These are phyloP conservation scores for Aspergillus coremiiformis DNA, from an alignment of 495 filamentous ascomycete species.

Conservation along the genomic window DNA sequence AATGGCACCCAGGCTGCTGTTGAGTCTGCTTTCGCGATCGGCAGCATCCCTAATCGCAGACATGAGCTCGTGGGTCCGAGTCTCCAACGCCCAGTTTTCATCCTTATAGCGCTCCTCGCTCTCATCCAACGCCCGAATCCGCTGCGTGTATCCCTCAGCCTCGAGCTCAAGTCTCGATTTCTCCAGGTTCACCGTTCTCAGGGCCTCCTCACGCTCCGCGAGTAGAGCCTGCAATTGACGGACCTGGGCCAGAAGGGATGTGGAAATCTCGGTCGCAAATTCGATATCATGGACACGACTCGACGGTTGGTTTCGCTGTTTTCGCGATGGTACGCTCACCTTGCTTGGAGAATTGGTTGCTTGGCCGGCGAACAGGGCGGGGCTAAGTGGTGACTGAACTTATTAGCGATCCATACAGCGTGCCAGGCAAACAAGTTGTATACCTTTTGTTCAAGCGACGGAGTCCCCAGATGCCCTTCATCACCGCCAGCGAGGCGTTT, in stretches of 20 bases:
- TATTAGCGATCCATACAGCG: conserved; percentile 1
- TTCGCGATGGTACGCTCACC: conserved; percentile 73
- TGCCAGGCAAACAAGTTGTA: conserved; percentile 2
- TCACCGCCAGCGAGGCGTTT: conserved; percentile 69
- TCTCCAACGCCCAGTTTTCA: conserved; percentile 95
- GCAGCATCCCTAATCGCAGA: conserved; percentile 60
- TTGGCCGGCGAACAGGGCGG: conserved; percentile 75
- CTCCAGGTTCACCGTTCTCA: conserved; percentile 66
- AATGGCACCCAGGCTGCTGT: conserved; percentile 55
- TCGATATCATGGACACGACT: conserved; percentile 87
- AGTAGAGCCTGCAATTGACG: conserved; percentile 78
- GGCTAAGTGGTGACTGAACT: conserved; percentile 57
- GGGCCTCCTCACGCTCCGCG: conserved; percentile 75
- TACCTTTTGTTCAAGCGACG: conserved; percentile 58
- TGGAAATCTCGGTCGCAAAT: conserved; percentile 92
- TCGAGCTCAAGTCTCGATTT: conserved; percentile 74
- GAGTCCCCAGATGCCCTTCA: conserved; percentile 45
- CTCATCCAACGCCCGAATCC: conserved; percentile 76
- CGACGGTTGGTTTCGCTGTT: conserved; percentile 81
- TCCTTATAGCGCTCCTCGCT: conserved; percentile 94
- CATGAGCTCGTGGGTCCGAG: conserved; percentile 73
- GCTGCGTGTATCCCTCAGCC: conserved; percentile 67
- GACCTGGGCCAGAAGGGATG: conserved; percentile 80
- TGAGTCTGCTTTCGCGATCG: conserved; percentile 74
- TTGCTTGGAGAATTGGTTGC: conserved; percentile 87